Conservation (phyloP, 2,329 filamentous ascomycete genomes). For the Pseudogymnoascus sp. region DNA sequence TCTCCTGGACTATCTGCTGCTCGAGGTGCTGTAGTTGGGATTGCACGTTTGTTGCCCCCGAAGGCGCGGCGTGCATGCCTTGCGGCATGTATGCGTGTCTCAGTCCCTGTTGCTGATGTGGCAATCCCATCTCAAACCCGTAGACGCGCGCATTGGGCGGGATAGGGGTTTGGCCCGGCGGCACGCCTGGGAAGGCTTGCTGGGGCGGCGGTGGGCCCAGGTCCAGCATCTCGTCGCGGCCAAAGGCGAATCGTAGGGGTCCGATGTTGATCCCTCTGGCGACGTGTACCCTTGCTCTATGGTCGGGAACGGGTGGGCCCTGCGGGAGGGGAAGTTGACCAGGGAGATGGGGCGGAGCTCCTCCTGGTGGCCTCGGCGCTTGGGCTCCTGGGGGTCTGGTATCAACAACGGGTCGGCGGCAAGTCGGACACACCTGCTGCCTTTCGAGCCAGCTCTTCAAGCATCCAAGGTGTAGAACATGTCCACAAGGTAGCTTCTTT, state of each 20-base stretch:
- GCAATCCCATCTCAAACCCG: constrained; percentile 28
- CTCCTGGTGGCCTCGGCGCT: constrained; percentile 20
- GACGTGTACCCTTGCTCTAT: constrained; percentile 29
- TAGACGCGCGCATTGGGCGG: constrained; percentile 22
- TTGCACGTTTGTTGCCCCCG: constrained; percentile 37
- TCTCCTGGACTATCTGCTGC: constrained; percentile 59
- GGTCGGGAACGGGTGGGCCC: constrained; percentile 26
- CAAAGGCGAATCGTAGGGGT: constrained; percentile 65
- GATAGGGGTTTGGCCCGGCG: constrained; percentile 11
- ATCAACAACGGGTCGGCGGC: constrained; percentile 70
- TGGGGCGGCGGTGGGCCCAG: constrained; percentile 38
- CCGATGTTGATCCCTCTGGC: constrained; percentile 63
- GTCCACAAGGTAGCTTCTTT: constrained; percentile 93
- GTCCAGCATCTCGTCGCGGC: constrained; percentile 57
- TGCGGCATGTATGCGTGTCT: background rate
- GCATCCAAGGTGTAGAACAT: constrained; percentile 90
- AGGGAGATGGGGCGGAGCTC: constrained; percentile 20
- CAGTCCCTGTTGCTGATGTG: constrained; percentile 14
- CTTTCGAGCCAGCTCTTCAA: constrained; percentile 95
- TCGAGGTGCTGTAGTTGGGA: constrained; percentile 58
- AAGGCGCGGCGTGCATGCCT: background rate
- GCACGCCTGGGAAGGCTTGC: constrained; percentile 21
- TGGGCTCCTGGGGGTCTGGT: constrained; percentile 27
- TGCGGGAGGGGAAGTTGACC: constrained; percentile 19
- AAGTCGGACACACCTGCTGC: constrained; percentile 95